These are phyloP conservation scores for peach (Prunus persica) DNA, from an alignment of 306 rosid genomes.

Conservation along the genomic window Prunus_persica_NCBIv2 NC_034009.1:34013001-34013500, in stretches of 20 bases:
- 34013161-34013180: slow-evolving; percentile 68
- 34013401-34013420: slow-evolving; percentile 60
- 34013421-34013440: slow-evolving; percentile 87
- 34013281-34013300: not conserved
- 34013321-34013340: not conserved
- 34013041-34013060: slow-evolving; percentile 54
- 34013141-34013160: slow-evolving; percentile 80
- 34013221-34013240: not conserved
- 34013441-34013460: slow-evolving; percentile 96
- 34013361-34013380: slow-evolving; percentile 20
- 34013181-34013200: slow-evolving; percentile 26
- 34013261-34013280: not conserved
- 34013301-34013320: not conserved
- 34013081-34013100: slow-evolving; percentile 97
- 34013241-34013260: not conserved
- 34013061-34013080: slow-evolving; percentile 87
- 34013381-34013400: slow-evolving; percentile 64
- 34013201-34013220: slow-evolving; percentile 4
- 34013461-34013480: slow-evolving; percentile 70
- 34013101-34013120: slow-evolving; percentile 92
- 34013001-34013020: not conserved
- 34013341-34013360: not conserved
- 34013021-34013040: slow-evolving; percentile 19
- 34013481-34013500: slow-evolving; percentile 81
- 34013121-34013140: slow-evolving; percentile 93